Conservation (phyloP, 2,329 filamentous ascomycete species). For the Epichloe baconii region DNA sequence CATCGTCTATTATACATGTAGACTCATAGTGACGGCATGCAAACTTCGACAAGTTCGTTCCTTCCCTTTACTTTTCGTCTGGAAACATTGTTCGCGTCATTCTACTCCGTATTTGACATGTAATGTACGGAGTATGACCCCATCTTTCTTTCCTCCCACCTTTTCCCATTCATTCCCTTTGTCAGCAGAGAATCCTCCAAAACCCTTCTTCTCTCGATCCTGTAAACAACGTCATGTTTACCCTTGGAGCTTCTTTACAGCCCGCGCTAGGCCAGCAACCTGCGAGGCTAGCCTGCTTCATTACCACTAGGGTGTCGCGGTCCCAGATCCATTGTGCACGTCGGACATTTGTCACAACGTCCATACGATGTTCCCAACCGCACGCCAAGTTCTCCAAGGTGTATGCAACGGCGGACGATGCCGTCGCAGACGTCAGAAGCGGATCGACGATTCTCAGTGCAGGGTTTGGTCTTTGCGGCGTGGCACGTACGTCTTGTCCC, state of each 20-base stretch:
- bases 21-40: not conserved
- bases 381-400: conserved; percentile 31
- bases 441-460: conserved; percentile 61
- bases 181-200: not conserved
- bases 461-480: conserved; percentile 72
- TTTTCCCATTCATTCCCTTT: not conserved
- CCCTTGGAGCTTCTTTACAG: not conserved
- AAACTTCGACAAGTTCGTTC: not conserved
- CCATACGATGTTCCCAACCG: conserved; percentile 4
- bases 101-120: not conserved
- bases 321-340: not conserved
- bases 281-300: not conserved
- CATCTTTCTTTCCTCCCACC: not conserved
- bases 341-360: conserved; percentile 6
- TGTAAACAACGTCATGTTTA: not conserved
- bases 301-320: not conserved
- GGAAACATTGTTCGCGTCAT: not conserved
- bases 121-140: too few species aligned
- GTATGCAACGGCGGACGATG: conserved; percentile 46
- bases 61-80: not conserved
- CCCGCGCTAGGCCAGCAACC: not conserved
- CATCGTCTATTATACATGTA: not conserved
- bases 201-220: not conserved
- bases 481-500: conserved; percentile 32
- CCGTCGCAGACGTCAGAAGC: conserved; percentile 57